Evolutionary conservation across 768 basidiomycete genomes (phyloP), one percentile per base, ranked within the genome.

Genomic region (Mycena alexandri): DNA sequence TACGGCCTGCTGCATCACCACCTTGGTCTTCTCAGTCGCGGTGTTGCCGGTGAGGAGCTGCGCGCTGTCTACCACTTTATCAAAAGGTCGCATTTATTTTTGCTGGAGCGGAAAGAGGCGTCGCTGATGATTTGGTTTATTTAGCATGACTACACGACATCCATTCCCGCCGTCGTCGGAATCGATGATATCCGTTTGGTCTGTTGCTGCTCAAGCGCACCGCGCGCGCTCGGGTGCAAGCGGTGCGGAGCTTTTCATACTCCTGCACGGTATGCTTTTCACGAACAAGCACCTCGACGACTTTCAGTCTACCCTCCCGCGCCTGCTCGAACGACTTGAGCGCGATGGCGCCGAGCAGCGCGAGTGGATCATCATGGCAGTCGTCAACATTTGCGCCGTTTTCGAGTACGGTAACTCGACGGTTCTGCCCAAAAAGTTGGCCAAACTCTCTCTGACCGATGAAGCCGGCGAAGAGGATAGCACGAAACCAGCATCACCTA

Each of bases 301-400:
- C 76, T 99, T 99, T 75, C 80, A 87, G 46, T 84, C 90, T 13
- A 90, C 91, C 0, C 86, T 96, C 25, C 92, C 91, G 1, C 91
- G 95, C 22, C 93, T 96, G 76, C 85, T 95, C 41, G 96, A 97
- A 77, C 90, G 93, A 46, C 86, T 97, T 3, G 85, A 90, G 58
- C 90, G 95, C 64, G 94, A 96, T 67, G 89, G 87, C 12, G 90
- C 89, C 0, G 88, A 93, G 70, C 91, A 90, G 75, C 89, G 90
- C 34, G 94, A 97, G 62, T 99, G 98, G 98, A 91, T 94, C 72
- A 95, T 96, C 92, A 97, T 99, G 94, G 97, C 89, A 0, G 82
- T 92, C 52, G 83, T 94, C 72, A 97, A 97, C 76, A 83, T 98
- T 36, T 84, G 88, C 6, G 87, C 93, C 0, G 78, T 98, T 9